Evolutionary conservation across 75 land plant genomes (phyloP), one percentile per base, ranked within the genome.

Genomic region (Sequoia sempervirens): DNA sequence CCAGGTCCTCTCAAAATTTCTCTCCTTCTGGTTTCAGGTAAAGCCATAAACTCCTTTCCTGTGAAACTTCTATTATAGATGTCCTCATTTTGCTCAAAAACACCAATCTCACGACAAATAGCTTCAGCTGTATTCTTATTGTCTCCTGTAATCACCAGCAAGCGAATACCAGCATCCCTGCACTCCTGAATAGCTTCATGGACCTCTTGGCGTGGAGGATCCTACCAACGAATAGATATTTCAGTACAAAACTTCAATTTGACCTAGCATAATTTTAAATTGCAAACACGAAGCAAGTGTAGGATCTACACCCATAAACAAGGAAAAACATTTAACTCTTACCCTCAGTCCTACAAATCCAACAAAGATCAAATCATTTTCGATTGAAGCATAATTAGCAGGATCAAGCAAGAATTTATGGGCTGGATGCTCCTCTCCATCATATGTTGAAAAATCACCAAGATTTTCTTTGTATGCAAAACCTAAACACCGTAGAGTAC

Each of bases 121-220:
- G 99, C 97, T 81, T 96, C 99, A 50, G 99, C 99, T 58, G 99
- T 96, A 76, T 92, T 88, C 84, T 96, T 93, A 88, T 96, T 95
- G 82, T 96, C 99, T 50, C 99, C 99, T 52, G 99, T 96, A 54
- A 96, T 96, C 20, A 96, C 99, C 91, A 96, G 88, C 76, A 96
- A 97, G 20, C 93, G 93, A 66, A 96, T 96, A 28, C 99, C 99
- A 87, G 99, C 99, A n/a, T 93, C 92, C 81, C 88, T 86, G 83
- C 99, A 96, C 76, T 96, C 99, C 74, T 91, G 88, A 87, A 96
- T 96, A 56, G 99, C 99, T 84, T 83, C 82, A 69, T 86, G 86
- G 18, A 96, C 99, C 85, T 95, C 99, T 82, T 85, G 87, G 13
- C 99, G 92, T 79, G 99, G 99, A 78, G 99, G 99, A 84, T 96